phyloP scores from a whole-genome alignment of 2,329 filamentous ascomycete species.

The Trematosphaeria pertusa region DNA sequence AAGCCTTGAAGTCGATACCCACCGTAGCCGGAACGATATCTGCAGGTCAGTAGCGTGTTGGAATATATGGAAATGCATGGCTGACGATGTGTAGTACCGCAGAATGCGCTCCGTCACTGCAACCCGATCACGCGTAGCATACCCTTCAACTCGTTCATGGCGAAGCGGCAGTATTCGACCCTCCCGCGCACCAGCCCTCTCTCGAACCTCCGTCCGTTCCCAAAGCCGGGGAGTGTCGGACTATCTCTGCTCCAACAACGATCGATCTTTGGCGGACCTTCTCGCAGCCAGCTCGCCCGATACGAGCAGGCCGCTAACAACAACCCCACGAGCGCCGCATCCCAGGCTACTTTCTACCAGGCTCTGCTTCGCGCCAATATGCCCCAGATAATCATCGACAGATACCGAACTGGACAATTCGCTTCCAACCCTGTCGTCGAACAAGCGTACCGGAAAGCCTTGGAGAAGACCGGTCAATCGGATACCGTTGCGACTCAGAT shows the following conservation, averaged over 20 bases:
- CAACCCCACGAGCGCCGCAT: slow-evolving; percentile 83
- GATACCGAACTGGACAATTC: slow-evolving; percentile 86
- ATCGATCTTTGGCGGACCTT: slow-evolving; percentile 55
- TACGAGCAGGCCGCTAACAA: slow-evolving; percentile 92
- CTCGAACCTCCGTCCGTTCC: slow-evolving; percentile 37
- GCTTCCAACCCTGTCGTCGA: slow-evolving; percentile 81
- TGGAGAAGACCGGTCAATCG: slow-evolving; percentile 65
- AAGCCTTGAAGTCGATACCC: slow-evolving; percentile 17
- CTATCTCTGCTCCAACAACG: slow-evolving; percentile 53
- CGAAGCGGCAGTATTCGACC: slow-evolving; percentile 51
- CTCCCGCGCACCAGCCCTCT: slow-evolving; percentile 44
- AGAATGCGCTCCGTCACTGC: slow-evolving; percentile 39
- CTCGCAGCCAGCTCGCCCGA: slow-evolving; percentile 73
- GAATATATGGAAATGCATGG: neutral
- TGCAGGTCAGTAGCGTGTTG: slow-evolving; percentile 26
- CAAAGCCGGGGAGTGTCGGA: slow-evolving; percentile 42
- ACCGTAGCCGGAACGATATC: slow-evolving; percentile 22
- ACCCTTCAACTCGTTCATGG: slow-evolving; percentile 29
- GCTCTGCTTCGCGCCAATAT: slow-evolving; percentile 89
- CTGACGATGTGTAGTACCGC: slow-evolving; percentile 34
- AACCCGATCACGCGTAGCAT: slow-evolving; percentile 43
- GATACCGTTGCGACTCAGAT: slow-evolving; percentile 30
- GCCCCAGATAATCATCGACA: slow-evolving; percentile 89
- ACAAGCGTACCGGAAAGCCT: slow-evolving; percentile 77
- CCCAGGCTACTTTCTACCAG: slow-evolving; percentile 94